phyloP scores from a whole-genome alignment of 2,329 filamentous ascomycete species.

The Trichoderma arundinaceum region DNA sequence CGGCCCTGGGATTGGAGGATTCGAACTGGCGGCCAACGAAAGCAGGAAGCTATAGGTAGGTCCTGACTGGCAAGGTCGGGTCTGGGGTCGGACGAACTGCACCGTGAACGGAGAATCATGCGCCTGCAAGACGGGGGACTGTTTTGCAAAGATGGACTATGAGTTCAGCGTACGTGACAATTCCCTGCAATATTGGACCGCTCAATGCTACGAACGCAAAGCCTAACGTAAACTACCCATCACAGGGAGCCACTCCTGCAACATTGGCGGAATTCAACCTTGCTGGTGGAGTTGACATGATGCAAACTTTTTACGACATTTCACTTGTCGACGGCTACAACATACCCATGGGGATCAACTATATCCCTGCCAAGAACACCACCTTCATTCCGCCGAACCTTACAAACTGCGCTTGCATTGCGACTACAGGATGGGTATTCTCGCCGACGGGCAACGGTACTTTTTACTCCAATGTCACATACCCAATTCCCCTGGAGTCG shows the following conservation, averaged over 20 bases:
- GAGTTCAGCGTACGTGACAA: constrained; percentile 64
- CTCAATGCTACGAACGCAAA: not conserved
- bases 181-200: not conserved
- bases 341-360: constrained; percentile 69
- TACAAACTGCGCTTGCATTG: constrained; percentile 78
- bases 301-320: constrained; percentile 82
- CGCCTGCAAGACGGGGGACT: constrained; percentile 78
- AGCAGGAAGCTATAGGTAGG: constrained; percentile 69
- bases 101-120: constrained; percentile 71
- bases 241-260: constrained; percentile 71
- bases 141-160: constrained; percentile 72
- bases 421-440: constrained; percentile 67
- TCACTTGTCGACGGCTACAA: constrained; percentile 88
- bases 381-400: constrained; percentile 75
- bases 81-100: constrained; percentile 87
- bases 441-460: constrained; percentile 59
- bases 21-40: constrained; percentile 65
- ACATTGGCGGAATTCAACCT: constrained; percentile 84
- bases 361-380: constrained; percentile 65
- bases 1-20: constrained; percentile 70
- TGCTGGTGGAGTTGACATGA: constrained; percentile 63
- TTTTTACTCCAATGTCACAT: constrained; percentile 67
- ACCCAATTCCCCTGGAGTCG: constrained; percentile 70
- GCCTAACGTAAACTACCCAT: not conserved
- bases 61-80: constrained; percentile 77